Evolutionary conservation across 2,329 filamentous ascomycete genomes (phyloP), one percentile per base, ranked within the genome.

Genomic region (Beauveria australis): DNA sequence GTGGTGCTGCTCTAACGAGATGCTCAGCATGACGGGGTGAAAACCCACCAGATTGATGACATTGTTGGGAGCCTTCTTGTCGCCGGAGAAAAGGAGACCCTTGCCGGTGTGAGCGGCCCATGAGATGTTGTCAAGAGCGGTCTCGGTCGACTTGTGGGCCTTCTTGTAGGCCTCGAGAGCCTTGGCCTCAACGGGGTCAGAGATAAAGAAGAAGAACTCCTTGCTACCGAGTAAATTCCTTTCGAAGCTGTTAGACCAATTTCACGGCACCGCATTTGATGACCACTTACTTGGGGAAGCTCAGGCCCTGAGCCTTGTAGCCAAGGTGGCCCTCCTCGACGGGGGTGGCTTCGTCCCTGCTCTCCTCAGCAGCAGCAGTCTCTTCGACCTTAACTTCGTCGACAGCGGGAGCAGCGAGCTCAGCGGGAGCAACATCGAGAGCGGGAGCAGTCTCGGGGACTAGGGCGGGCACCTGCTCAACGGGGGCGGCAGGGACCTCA

Each of bases 61-160:
- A 70, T 91, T 89, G 67, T 86, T 81, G 63, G 93, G 92, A 63
- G 83, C 82, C 66, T 84, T 80, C 85, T 95, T 96, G 78, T 96
- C 89, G 70, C 89, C 88, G 76, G 91, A 89, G 83, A 95, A 96
- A 47, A 97, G 81, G 22, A 97, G 88, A 72, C 94, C 94, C 82
- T 96, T 96, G 75, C 93, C 93, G 62, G 93, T 97, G 81, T 96
- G 86, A 67, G 86, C 87, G 65, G 93, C 91, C 91, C 94, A 97
- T 41, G 94, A 89, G 67, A 86, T 88, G 68, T 89, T 88, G 66
- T 89, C 83, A 79, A 95, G 88, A 63, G 89, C 88, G 66, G 87
- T 75, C 64, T 83, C 81, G 59, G 87, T 81, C 61, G 87, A 81
- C 87, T 97, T 97, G 84, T 96, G 92, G 70, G 86, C 87, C 78